Conservation (phyloP, 2,329 filamentous ascomycete species). For the Xylaria sp. region DNA sequence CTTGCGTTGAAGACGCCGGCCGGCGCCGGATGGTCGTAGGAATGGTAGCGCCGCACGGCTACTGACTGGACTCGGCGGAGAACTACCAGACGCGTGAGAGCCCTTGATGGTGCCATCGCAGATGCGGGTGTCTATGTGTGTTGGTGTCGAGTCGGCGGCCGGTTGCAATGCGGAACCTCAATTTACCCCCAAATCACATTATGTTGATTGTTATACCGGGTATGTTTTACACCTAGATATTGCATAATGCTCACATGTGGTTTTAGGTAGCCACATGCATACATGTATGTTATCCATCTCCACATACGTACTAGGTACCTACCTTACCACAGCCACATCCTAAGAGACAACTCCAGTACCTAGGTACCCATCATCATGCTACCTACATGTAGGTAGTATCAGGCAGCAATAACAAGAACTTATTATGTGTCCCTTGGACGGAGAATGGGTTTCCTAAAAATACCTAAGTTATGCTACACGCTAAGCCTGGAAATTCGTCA, state of each 20-base stretch:
- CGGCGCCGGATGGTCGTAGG: constrained; percentile 73
- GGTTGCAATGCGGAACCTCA: background rate
- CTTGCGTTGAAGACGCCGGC: constrained; percentile 71
- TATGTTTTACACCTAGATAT: no score
- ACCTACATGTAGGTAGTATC: no score
- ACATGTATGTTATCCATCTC: no score
- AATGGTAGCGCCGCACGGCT: constrained; percentile 69
- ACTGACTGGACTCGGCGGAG: constrained; percentile 30
- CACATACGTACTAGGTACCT: background rate
- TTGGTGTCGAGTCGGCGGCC: background rate
- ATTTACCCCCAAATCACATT: background rate
- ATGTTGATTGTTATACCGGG: background rate
- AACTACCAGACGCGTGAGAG: constrained; percentile 37
- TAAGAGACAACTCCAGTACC: background rate
- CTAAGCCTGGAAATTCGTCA: background rate
- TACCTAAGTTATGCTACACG: background rate
- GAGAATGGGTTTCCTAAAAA: no score
- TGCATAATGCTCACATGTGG: no score
- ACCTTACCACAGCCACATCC: background rate
- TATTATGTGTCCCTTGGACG: no score
- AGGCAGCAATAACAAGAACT: no score
- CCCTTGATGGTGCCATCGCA: constrained; percentile 47
- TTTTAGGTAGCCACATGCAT: no score
- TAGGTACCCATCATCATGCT: no score
- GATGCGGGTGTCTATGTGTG: background rate